These are phyloP conservation scores for Pseudogymnoascus destructans DNA, from an alignment of 2,329 filamentous ascomycete species.

Conservation along the genomic window DNA sequence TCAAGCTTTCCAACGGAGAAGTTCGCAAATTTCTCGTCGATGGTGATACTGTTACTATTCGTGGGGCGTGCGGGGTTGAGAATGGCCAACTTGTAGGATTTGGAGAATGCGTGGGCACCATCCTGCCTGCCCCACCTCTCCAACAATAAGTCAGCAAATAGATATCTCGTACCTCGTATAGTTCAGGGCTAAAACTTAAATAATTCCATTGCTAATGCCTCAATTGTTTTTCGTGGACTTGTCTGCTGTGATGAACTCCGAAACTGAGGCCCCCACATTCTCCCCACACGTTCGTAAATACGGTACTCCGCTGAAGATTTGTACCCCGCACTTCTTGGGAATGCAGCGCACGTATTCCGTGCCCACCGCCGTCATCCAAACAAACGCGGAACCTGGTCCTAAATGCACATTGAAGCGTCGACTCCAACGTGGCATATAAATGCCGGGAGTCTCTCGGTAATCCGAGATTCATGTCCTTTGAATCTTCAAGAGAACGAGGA, in stretches of 20 bases:
- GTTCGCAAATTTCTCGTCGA: slow-evolving; percentile 61
- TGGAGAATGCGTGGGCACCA: slow-evolving; percentile 55
- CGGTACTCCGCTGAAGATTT: neutral
- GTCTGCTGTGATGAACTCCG: neutral
- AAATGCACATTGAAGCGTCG: neutral
- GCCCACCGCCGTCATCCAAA: neutral
- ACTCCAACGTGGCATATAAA: neutral
- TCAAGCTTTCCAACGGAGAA: slow-evolving; percentile 50
- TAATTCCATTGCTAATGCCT: neutral
- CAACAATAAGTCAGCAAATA: neutral
- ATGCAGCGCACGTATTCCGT: neutral
- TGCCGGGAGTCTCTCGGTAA: neutral
- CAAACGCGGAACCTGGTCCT: neutral
- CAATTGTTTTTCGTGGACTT: neutral
- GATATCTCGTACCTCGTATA: neutral
- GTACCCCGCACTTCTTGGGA: neutral
- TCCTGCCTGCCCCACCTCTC: slow-evolving; percentile 26
- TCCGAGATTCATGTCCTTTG: neutral
- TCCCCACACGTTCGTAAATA: neutral
- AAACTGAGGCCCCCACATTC: neutral
- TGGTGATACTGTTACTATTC: slow-evolving; percentile 55
- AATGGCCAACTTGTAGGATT: slow-evolving; percentile 61
- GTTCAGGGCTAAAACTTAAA: neutral
- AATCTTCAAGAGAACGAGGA: neutral
- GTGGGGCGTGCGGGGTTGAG: slow-evolving; percentile 48